Conservation (phyloP, 306 rosid species). For the Crataegus laevigata region DNA sequence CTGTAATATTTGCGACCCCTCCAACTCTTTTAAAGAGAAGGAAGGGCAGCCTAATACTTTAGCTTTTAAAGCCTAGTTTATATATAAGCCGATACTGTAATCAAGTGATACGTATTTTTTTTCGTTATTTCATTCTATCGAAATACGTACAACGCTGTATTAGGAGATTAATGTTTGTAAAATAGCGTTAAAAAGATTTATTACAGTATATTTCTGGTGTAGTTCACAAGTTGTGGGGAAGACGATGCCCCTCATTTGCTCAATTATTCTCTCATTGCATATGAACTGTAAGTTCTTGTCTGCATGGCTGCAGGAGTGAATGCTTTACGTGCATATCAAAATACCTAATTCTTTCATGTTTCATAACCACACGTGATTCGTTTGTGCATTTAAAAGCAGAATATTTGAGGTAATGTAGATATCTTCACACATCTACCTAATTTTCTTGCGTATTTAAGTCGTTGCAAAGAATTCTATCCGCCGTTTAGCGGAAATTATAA, state of each 20-base stretch:
- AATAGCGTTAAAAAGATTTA: slow-evolving; percentile 3
- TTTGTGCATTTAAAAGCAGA: neutral
- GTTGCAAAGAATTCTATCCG: too few relatives aligned
- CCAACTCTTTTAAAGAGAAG: slow-evolving; percentile 28
- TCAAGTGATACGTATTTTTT: slow-evolving; percentile 30
- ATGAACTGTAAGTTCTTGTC: neutral
- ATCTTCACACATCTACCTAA: too few relatives aligned
- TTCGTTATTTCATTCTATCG: slow-evolving; percentile 24
- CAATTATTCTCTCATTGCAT: neutral
- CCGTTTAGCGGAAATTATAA: too few relatives aligned
- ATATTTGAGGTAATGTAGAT: neutral
- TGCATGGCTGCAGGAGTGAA: neutral
- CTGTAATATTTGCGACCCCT: slow-evolving; percentile 49
- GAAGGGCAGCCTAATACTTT: slow-evolving; percentile 34
- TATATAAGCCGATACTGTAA: slow-evolving; percentile 69
- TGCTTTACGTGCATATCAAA: neutral
- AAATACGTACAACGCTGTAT: slow-evolving; percentile 42
- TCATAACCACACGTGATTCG: neutral
- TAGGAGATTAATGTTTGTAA: slow-evolving; percentile 50
- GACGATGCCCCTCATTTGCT: neutral
- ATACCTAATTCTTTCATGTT: neutral
- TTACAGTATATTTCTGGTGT: slow-evolving; percentile 10
- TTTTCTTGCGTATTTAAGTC: too few relatives aligned
- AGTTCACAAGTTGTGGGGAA: slow-evolving; percentile 10
- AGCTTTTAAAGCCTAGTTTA: slow-evolving; percentile 42